Percentiles rank a stretch among this genome's conserved stretches.
These are phyloP conservation scores for Penicillium taxi DNA, from an alignment of 495 filamentous ascomycete genomes.

Conservation along the genomic window DNA sequence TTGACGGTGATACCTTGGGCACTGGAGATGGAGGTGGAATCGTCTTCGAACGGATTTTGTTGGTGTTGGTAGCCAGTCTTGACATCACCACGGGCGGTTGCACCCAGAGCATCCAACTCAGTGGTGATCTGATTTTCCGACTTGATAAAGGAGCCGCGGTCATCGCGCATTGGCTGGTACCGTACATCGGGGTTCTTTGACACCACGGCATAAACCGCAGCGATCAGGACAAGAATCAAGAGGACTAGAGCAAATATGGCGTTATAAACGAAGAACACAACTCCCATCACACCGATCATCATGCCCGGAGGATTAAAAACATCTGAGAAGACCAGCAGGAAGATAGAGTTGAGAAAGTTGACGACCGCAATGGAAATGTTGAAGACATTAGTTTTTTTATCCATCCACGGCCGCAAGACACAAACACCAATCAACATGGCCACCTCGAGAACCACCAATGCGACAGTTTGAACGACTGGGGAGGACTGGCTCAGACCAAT, in stretches of 20 bases:
- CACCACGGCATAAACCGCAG: slow-evolving; percentile 72
- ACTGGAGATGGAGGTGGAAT: slow-evolving; percentile 59
- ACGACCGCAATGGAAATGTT: slow-evolving; percentile 87
- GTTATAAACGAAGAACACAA: slow-evolving; percentile 89
- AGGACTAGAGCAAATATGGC: slow-evolving; percentile 80
- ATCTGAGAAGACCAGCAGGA: slow-evolving; percentile 75
- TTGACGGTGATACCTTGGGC: slow-evolving; percentile 33
- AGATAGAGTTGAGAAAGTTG: slow-evolving; percentile 87
- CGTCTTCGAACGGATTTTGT: slow-evolving; percentile 67
- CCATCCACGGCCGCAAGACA: slow-evolving; percentile 92
- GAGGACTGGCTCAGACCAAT: slow-evolving; percentile 71
- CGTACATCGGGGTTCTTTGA: slow-evolving; percentile 94
- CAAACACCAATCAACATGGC: slow-evolving; percentile 68
- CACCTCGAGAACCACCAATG: slow-evolving; percentile 78
- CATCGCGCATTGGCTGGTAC: slow-evolving; percentile 95
- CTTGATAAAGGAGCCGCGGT: slow-evolving; percentile 97
- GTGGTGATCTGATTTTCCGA: slow-evolving; percentile 83
- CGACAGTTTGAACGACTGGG: slow-evolving; percentile 75
- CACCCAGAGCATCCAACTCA: slow-evolving; percentile 88
- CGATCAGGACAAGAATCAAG: slow-evolving; percentile 78
- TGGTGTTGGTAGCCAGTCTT: slow-evolving; percentile 58
- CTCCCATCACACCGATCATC: slow-evolving; percentile 87
- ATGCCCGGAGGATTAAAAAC: slow-evolving; percentile 80
- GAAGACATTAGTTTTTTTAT: slow-evolving; percentile 96
- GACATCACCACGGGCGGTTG: slow-evolving; percentile 78